These are phyloP conservation scores for Russula sp. DNA, from an alignment of 768 basidiomycete species.

Conservation along the genomic window DNA sequence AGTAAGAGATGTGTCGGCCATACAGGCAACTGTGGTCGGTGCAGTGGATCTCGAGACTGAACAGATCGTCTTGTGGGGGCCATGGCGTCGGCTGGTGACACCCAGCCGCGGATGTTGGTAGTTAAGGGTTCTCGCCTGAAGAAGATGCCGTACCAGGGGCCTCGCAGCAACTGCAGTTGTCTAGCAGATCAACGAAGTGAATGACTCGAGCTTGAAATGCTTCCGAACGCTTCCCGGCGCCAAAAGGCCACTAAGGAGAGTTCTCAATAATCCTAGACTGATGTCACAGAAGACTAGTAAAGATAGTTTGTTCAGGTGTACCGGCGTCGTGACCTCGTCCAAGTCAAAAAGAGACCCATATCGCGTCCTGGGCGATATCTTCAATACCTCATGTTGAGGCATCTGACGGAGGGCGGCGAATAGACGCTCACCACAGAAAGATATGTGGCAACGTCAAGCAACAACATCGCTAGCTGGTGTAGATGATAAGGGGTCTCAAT, in stretches of 20 bases:
- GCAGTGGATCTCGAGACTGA: conserved; percentile 5
- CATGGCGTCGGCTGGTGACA: not conserved
- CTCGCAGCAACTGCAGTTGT: conserved; percentile 8
- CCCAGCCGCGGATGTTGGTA: not conserved
- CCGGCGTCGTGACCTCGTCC: not conserved
- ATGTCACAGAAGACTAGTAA: not conserved
- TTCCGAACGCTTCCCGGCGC: not conserved
- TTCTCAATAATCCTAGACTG: not conserved
- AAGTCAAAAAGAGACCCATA: too few relatives aligned
- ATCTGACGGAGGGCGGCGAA: conserved; percentile 4
- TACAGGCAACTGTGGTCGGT: not conserved
- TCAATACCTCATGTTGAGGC: conserved; percentile 4
- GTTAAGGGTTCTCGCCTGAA: conserved; percentile 3
- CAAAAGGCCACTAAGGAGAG: not conserved
- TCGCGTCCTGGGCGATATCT: not conserved
- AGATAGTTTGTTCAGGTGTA: not conserved
- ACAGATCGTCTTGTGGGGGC: conserved; percentile 6
- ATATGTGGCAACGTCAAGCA: too few relatives aligned
- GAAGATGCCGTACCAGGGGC: not conserved
- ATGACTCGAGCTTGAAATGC: conserved; percentile 3
- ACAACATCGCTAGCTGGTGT: too few relatives aligned
- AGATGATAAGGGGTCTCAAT: too few relatives aligned
- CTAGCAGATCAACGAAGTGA: not conserved
- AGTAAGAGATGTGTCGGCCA: conserved; percentile 2
- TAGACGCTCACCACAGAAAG: not conserved